A percentile compares a stretch with the other conserved stretches of the same genome.
phyloP scores from a whole-genome alignment of 2,329 filamentous ascomycete species.

The Dactylellina parvicollis region DNA sequence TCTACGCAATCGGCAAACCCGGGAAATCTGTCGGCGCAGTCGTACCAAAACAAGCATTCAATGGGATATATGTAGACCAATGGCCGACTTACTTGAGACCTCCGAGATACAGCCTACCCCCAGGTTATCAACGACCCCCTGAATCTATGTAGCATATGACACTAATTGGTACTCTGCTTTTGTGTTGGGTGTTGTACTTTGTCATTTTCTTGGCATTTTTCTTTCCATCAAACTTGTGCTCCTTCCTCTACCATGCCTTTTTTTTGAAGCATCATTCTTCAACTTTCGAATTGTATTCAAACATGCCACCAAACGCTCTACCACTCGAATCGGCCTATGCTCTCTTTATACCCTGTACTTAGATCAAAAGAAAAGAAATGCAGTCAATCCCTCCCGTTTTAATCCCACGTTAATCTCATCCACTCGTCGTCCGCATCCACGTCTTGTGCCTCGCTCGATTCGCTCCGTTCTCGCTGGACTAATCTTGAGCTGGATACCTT shows the following conservation, averaged over 20 bases:
- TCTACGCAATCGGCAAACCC: not conserved
- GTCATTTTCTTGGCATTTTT: slow-evolving; percentile 1
- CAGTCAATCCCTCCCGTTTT: not conserved
- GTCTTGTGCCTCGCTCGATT: slow-evolving; percentile 55
- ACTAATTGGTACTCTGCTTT: too few species aligned
- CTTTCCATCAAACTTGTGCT: not conserved
- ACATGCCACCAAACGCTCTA: too few species aligned
- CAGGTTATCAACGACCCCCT: not conserved
- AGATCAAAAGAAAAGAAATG: not conserved
- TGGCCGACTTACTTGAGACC: slow-evolving; percentile 2
- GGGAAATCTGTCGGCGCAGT: not conserved
- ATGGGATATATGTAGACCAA: slow-evolving; percentile 22
- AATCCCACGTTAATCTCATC: not conserved
- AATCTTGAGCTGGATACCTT: slow-evolving; percentile 54
- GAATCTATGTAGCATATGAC: too few species aligned
- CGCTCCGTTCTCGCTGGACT: slow-evolving; percentile 39
- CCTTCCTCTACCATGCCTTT: too few species aligned
- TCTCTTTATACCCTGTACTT: slow-evolving; percentile 5
- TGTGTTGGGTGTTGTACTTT: slow-evolving; percentile 15
- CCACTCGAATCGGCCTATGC: not conserved
- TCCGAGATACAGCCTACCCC: too few species aligned
- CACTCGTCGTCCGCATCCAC: too few species aligned
- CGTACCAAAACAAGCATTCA: not conserved
- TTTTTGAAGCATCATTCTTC: too few species aligned
- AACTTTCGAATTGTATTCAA: too few species aligned